Evolutionary conservation across 257 asterid genomes (phyloP), one percentile per base, ranked within the genome.

Genomic region (Verbascum thapsus): DNA sequence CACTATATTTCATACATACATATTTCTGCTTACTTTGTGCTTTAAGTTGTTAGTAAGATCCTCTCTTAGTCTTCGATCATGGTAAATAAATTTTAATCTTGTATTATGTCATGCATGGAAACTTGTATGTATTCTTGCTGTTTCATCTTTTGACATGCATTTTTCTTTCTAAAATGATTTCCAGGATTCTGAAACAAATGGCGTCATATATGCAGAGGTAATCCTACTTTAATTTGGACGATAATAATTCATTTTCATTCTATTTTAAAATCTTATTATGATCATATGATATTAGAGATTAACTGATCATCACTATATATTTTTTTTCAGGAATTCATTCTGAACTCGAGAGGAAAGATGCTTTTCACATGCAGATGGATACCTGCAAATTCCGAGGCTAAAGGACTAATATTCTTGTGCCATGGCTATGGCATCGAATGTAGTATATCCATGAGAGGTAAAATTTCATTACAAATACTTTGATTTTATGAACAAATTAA

Each of bases 341-440:
- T 20, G 34, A 80, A 76, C 64, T 76, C 82, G 11, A 66, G 74
- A 50, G 82, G 85, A 55, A 40, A 39, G 17, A 74, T 68, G 47
- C 69, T 80, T 67, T 76, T 76, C 70, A 70, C 80, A 3, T 76
- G 78, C 40, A 70, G 76, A 63, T 80, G 85, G 85, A 48, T 64
- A 48, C 85, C 78, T 20, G 74, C 66, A 61, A 53, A 42, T 7
- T n/a, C n/a, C 15, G 44, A 72, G 49, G 69, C 82, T 10, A 80
- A 76, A 64, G 82, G 75, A 8, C 30, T 80, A 47, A 51, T 85
- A 57, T 80, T 83, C 59, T 60, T 82, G 58, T 85, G 90, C 70
- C 90, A 80, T 74, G 90, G 94, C 35, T 85, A 80, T 53, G 89
- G 80, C 70, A 70, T 83, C 81, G 87, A 85, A 38, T 80, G 90